Evolutionary conservation across 2,329 filamentous ascomycete species (phyloP).

Genomic region (Diplodia sapinea): DNA sequence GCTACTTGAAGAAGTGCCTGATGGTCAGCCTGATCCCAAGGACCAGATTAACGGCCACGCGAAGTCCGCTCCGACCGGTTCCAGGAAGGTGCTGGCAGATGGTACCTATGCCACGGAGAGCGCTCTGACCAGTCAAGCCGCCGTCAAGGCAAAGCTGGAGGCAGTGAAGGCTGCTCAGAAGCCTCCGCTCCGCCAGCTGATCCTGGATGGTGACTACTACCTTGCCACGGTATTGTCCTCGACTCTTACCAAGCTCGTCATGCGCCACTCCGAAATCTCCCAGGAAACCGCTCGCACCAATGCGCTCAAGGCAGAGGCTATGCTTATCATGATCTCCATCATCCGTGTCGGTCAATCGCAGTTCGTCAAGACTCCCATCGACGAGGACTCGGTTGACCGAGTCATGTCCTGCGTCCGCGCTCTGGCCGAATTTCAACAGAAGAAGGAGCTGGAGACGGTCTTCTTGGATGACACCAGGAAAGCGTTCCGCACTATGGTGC

Average conservation of each 20-base stretch:
- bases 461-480: constrained; percentile 95
- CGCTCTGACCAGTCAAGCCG: constrained; percentile 89
- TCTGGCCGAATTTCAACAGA: constrained; percentile 84
- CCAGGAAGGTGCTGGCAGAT: constrained; percentile 89
- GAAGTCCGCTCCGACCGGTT: constrained; percentile 79
- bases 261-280: constrained; percentile 95
- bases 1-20: constrained; percentile 79
- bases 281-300: constrained; percentile 86
- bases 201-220: constrained; percentile 97
- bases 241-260: constrained; percentile 94
- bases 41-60: constrained; percentile 81
- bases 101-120: constrained; percentile 98
- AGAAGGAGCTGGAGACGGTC: constrained; percentile 87
- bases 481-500: constrained; percentile 96
- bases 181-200: constrained; percentile 89
- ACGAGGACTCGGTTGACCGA: constrained; percentile 97
- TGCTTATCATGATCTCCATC: constrained; percentile 99
- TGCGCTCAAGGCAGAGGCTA: constrained; percentile 91
- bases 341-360: constrained; percentile 98
- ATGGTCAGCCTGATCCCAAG: constrained; percentile 66
- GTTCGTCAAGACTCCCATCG: constrained; percentile 95
- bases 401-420: constrained; percentile 98
- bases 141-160: constrained; percentile 87
- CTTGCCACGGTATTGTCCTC: constrained; percentile 93
- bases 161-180: constrained; percentile 97